Evolutionary conservation across 2,329 filamentous ascomycete genomes (phyloP), one percentile per base, ranked within the genome.

Genomic region (Periconia digitata): DNA sequence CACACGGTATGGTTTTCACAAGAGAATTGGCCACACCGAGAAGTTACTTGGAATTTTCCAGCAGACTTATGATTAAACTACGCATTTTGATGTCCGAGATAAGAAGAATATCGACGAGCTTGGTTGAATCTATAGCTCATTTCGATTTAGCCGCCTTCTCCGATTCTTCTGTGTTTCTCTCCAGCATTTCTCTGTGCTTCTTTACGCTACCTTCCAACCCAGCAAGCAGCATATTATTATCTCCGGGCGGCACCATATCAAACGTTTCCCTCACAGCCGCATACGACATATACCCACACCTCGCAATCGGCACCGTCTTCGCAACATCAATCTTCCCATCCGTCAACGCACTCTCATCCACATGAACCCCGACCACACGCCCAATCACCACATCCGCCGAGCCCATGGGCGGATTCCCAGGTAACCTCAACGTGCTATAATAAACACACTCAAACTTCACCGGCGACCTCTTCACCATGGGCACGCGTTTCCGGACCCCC

Each of bases 261-360:
- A 85, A 85, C 1, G 78, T 77, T 18, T 81, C 75, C 43, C 70
- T 69, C 2, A 85, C 71, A 10, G 81, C 79, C 1, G 78, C 72
- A 68, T 85, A 85, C 61, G 84, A 73, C 58, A 79, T 80, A 61
- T 85, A 85, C 15, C 82, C 82, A 59, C 78, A 83, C 21, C 83
- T 67, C 6, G 81, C 83, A 66, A 85, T 84, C 3, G 82, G 82
- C 68, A 75, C 70, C 18, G 78, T 81, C 67, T 83, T 84, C 2
- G 57, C 63, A 2, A 85, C 64, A 71, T 85, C 81, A 34, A 85
- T 60, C 46, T 75, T 74, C 0, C 81, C 80, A 51, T 81, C 70
- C 3, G 79, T 83, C 54, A 85, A 53, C 1, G 80, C 79, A 10
- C 68, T 61, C 39, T 85, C 80, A 4, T 74, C 71, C 46, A 85